Evolutionary conservation across 208 protist genomes (phyloP).

Genomic region (Angomonas deanei): DNA sequence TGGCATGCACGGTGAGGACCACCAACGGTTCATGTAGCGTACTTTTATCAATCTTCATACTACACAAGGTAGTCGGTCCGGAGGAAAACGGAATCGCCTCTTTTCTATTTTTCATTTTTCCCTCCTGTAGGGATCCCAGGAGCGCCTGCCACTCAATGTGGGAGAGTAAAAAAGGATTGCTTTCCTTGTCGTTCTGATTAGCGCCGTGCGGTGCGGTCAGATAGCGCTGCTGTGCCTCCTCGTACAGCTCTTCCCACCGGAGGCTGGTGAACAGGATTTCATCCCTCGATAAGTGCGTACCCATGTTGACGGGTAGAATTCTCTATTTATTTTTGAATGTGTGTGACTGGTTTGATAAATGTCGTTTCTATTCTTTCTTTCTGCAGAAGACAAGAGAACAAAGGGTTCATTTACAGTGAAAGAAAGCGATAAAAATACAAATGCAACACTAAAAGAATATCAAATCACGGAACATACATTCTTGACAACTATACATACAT

Average conservation of each 20-base stretch:
- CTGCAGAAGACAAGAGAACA: neutral
- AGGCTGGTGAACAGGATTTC: slow-evolving; percentile 63
- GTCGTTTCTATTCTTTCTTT: neutral
- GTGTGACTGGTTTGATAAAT: neutral
- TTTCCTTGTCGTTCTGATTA: slow-evolving; percentile 8
- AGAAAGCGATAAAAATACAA: neutral
- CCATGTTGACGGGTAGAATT: no score
- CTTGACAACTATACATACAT: no score
- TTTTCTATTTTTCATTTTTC: neutral
- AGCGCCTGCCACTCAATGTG: slow-evolving; percentile 75
- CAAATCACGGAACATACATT: no score
- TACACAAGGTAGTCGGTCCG: neutral
- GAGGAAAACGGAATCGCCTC: neutral
- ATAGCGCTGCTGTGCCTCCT: no score
- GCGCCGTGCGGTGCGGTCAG: no score
- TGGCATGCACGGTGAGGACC: slow-evolving; percentile 52
- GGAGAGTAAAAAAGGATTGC: slow-evolving; percentile 37
- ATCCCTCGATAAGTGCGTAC: slow-evolving; percentile 47
- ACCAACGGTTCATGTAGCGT: slow-evolving; percentile 49
- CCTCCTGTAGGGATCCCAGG: slow-evolving; percentile 9
- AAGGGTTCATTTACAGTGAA: neutral
- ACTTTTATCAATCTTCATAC: neutral
- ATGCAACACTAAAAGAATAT: slow-evolving; percentile 10
- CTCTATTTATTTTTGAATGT: no score
- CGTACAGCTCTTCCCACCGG: slow-evolving; percentile 50